A percentile compares a stretch with the other conserved stretches of the same genome.
Evolutionary conservation across 257 asterid genomes (phyloP).

Genomic region (Oldenlandia corymbosa): DNA sequence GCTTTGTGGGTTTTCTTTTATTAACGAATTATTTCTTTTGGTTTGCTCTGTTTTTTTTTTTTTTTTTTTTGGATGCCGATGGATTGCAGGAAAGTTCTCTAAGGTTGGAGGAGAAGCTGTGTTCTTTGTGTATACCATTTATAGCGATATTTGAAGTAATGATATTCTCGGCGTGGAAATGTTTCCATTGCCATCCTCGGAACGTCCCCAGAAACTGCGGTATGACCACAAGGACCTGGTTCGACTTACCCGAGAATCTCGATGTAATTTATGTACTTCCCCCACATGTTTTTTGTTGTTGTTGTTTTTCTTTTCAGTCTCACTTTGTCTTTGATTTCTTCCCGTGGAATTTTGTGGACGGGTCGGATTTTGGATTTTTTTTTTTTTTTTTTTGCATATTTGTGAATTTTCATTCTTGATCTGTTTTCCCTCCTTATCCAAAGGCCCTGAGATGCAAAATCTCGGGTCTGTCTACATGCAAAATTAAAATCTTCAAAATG

Average conservation of each 20-base stretch:
- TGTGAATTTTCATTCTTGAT: background rate
- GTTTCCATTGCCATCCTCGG: constrained; percentile 34
- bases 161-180: constrained; percentile 39
- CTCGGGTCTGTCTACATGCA: too few species aligned
- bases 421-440: background rate
- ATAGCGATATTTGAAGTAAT: constrained; percentile 45
- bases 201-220: constrained; percentile 20
- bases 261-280: constrained; percentile 34
- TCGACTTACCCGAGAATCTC: constrained; percentile 58
- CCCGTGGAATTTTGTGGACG: background rate
- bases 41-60: background rate
- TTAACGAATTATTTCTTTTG: too few species aligned
- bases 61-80: constrained; percentile 13
- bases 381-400: too few species aligned
- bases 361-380: background rate
- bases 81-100: constrained; percentile 35
- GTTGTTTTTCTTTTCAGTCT: too few species aligned
- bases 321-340: background rate
- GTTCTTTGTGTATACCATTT: constrained; percentile 47
- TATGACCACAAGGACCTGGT: constrained; percentile 30
- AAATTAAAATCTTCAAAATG: too few species aligned
- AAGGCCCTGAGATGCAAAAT: background rate
- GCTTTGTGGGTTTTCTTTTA: too few species aligned
- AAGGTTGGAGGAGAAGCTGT: constrained; percentile 47
- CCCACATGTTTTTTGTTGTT: background rate